Evolutionary conservation across 345 rosid species (phyloP).

Genomic region (Lumnitzera racemosa): DNA sequence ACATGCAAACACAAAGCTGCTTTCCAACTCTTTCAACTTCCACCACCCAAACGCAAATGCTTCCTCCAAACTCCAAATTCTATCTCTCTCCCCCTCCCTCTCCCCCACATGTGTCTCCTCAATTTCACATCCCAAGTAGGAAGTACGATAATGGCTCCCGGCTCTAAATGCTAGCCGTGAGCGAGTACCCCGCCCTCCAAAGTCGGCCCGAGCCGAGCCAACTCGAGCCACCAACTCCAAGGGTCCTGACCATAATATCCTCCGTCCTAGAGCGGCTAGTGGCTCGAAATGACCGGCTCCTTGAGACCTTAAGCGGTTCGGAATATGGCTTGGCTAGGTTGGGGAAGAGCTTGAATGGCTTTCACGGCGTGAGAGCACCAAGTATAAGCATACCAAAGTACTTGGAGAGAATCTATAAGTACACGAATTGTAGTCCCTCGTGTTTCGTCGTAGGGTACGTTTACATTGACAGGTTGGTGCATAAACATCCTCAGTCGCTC

Average conservation of each 20-base stretch:
- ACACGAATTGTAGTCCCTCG: conserved; percentile 77
- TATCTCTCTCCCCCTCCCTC: neutral
- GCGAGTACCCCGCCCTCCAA: conserved; percentile 15
- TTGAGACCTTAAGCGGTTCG: conserved; percentile 18
- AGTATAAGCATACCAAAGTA: conserved; percentile 67
- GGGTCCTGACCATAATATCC: conserved; percentile 63
- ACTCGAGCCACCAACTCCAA: conserved; percentile 37
- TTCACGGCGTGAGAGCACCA: conserved; percentile 75
- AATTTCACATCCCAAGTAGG: neutral
- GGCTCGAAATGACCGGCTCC: conserved; percentile 57
- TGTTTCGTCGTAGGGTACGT: conserved; percentile 84
- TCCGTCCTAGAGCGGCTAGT: conserved; percentile 64
- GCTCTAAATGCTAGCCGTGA: conserved; percentile 31
- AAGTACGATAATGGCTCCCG: conserved; percentile 7
- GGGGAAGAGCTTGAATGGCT: conserved; percentile 65
- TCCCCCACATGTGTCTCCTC: too few relatives aligned
- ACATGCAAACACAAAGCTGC: neutral
- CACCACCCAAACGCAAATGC: conserved; percentile 11
- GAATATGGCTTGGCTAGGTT: conserved; percentile 2
- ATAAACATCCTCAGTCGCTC: conserved; percentile 69
- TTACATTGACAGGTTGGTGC: conserved; percentile 66
- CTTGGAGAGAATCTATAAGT: conserved; percentile 79
- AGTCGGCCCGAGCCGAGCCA: conserved; percentile 28
- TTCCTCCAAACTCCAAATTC: neutral
- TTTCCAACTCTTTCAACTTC: too few relatives aligned